A percentile compares a stretch with the other conserved stretches of the same genome.
Evolutionary conservation across 371 early-diverging fungal genomes (phyloP).

Genomic region (Choanephora cucurbitarum): DNA sequence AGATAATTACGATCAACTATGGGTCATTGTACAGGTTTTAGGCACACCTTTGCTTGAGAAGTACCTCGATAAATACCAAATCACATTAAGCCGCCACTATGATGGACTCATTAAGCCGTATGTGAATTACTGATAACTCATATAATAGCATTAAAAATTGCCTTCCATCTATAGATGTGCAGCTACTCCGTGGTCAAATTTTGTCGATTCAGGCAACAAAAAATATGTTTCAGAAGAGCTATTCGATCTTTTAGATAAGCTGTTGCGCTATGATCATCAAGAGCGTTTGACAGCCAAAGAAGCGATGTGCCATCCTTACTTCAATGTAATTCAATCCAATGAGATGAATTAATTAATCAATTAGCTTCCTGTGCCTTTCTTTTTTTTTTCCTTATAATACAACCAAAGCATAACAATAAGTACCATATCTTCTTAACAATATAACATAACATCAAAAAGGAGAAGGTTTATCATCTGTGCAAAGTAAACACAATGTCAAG

Average conservation of each 20-base stretch:
- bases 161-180: too few relatives aligned
- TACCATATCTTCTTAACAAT: too few relatives aligned
- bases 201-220: slow-evolving; percentile 86
- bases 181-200: slow-evolving; percentile 91
- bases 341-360: too few relatives aligned
- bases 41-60: slow-evolving; percentile 92
- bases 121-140: neutral
- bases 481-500: too few relatives aligned
- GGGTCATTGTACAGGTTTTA: slow-evolving; percentile 94
- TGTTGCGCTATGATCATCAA: slow-evolving; percentile 97
- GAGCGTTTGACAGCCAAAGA: slow-evolving; percentile 94
- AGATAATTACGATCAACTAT: slow-evolving; percentile 98
- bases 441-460: too few relatives aligned
- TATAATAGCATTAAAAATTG: too few relatives aligned
- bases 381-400: too few relatives aligned
- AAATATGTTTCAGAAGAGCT: slow-evolving; percentile 89
- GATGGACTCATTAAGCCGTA: slow-evolving; percentile 17
- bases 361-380: too few relatives aligned
- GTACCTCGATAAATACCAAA: slow-evolving; percentile 95
- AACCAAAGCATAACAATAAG: too few relatives aligned
- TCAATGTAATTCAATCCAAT: too few relatives aligned
- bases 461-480: too few relatives aligned
- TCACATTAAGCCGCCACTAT: slow-evolving; percentile 57
- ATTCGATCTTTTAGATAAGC: slow-evolving; percentile 91
- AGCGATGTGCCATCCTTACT: slow-evolving; percentile 95